These are phyloP conservation scores for Uronychia binucleata DNA, from an alignment of 73 alveolate species.

Conservation along the genomic window DNA sequence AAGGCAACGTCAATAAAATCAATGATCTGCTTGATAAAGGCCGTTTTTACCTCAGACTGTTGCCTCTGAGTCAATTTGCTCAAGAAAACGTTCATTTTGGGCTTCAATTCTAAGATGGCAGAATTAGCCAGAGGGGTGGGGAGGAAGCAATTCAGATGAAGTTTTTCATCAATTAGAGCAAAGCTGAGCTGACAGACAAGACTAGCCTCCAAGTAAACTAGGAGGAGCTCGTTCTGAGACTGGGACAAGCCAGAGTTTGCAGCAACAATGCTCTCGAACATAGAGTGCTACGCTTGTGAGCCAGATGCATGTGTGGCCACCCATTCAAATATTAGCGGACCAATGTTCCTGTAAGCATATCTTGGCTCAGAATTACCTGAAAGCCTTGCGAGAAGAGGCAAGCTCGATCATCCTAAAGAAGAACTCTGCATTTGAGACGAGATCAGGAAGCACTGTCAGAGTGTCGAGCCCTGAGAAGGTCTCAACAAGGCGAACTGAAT, in stretches of 20 bases:
- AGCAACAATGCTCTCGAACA: neutral
- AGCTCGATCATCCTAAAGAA: neutral
- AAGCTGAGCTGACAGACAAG: neutral
- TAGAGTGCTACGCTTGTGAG: too few species aligned
- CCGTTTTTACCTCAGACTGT: neutral
- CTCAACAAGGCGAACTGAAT: neutral
- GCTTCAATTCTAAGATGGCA: neutral
- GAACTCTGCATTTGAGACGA: neutral
- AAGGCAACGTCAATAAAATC: neutral
- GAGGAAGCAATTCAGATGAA: neutral
- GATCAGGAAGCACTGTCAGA: neutral
- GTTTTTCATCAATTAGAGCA: neutral
- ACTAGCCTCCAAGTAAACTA: neutral
- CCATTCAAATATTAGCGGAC: too few species aligned
- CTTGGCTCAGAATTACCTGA: neutral
- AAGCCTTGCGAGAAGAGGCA: neutral
- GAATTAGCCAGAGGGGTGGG: neutral
- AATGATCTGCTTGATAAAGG: neutral
- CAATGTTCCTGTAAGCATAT: neutral
- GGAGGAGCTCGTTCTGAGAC: neutral
- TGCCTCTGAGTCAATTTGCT: neutral
- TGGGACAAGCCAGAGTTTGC: neutral
- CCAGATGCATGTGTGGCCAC: too few species aligned
- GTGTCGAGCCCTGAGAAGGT: neutral
- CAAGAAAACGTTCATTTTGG: neutral